These are phyloP conservation scores for Populus nigra DNA, from an alignment of 345 rosid genomes.

Conservation along the genomic window DNA sequence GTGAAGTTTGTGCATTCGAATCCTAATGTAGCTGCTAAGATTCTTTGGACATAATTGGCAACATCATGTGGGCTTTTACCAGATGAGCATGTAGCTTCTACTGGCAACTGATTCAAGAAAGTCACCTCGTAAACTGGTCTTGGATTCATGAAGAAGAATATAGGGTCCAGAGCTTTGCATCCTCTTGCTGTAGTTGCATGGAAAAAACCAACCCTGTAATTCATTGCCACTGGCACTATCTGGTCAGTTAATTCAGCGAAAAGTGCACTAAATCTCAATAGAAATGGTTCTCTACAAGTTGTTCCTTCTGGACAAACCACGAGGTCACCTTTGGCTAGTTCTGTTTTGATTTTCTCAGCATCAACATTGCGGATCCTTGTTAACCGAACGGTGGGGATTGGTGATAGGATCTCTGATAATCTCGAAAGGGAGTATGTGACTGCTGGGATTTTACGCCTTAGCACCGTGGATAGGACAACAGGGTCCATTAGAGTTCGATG, in stretches of 20 bases:
- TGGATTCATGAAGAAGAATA: conserved; percentile 95
- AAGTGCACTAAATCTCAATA: conserved; percentile 76
- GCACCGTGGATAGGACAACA: conserved; percentile 64
- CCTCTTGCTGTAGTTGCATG: conserved; percentile 95
- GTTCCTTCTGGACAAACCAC: conserved; percentile 94
- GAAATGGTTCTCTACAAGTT: conserved; percentile 87
- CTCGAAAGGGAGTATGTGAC: conserved; percentile 85
- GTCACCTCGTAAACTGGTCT: conserved; percentile 87
- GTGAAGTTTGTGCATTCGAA: conserved; percentile 94
- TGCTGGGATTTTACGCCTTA: conserved; percentile 74
- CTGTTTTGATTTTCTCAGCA: conserved; percentile 55
- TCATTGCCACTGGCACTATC: conserved; percentile 93
- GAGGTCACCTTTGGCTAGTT: conserved; percentile 59
- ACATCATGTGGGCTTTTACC: conserved; percentile 92
- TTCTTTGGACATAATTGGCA: conserved; percentile 84
- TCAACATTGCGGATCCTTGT: conserved; percentile 70
- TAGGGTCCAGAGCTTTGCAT: conserved; percentile 84
- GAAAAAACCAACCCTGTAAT: conserved; percentile 84
- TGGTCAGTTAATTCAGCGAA: conserved; percentile 82
- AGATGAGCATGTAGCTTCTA: conserved; percentile 79
- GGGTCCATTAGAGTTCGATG: conserved; percentile 97
- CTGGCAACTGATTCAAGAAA: conserved; percentile 75
- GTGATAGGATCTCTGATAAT: conserved; percentile 75
- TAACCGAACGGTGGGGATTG: conserved; percentile 77
- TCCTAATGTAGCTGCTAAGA: conserved; percentile 76